phyloP scores from a whole-genome alignment of 2,329 filamentous ascomycete species.

The Penicillium sp. region DNA sequence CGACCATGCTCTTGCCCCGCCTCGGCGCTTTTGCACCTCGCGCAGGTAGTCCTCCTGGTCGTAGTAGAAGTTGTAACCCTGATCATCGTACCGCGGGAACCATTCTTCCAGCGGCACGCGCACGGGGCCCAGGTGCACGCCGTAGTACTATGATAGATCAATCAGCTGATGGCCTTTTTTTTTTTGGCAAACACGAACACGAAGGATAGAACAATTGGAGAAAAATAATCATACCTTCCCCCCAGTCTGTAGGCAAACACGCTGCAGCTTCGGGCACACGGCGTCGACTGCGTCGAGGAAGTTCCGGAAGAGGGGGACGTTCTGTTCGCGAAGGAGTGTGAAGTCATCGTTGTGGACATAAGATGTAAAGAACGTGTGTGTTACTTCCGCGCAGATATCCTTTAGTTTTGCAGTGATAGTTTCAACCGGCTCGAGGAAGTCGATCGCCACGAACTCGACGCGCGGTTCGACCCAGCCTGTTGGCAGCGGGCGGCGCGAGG shows the following conservation, averaged over 20 bases:
- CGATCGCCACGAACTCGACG: constrained; percentile 35
- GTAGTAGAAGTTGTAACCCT: constrained; percentile 30
- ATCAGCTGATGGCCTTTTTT: too few species aligned
- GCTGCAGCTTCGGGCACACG: constrained; percentile 30
- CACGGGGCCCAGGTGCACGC: constrained; percentile 33
- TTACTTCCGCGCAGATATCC: constrained; percentile 32
- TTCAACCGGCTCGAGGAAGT: constrained; percentile 31
- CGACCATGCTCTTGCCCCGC: constrained; percentile 22
- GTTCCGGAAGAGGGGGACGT: constrained; percentile 39
- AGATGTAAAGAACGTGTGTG: constrained; percentile 41
- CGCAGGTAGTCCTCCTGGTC: constrained; percentile 29
- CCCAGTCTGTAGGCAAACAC: constrained; percentile 37
- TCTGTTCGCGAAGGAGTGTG: constrained; percentile 28
- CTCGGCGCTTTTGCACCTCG: constrained; percentile 21
- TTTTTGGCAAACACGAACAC: too few species aligned
- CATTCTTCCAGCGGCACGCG: constrained; percentile 29
- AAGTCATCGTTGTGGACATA: constrained; percentile 42
- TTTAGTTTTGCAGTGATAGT: constrained; percentile 25
- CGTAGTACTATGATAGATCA: constrained; percentile 27
- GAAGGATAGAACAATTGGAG: too few species aligned
- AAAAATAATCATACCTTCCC: constrained; percentile 28
- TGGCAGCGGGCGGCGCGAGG: constrained; percentile 33
- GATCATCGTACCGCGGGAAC: constrained; percentile 26
- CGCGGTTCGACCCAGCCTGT: constrained; percentile 29
- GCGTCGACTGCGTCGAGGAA: constrained; percentile 36